phyloP scores from a whole-genome alignment of 805 yeast species.

The Myxozyma vanderwaltii region DNA sequence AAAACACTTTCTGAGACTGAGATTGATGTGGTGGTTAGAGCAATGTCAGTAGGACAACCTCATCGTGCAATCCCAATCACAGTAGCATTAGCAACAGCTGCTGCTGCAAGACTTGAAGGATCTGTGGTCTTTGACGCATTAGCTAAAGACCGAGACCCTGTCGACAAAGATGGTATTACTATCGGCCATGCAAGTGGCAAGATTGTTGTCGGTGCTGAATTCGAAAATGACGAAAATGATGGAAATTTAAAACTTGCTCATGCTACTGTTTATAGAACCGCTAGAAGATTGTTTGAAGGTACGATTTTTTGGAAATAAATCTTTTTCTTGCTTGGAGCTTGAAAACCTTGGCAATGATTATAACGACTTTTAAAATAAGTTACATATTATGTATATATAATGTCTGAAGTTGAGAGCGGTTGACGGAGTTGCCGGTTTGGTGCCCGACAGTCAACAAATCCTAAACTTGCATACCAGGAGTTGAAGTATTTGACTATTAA shows the following conservation, averaged over 20 bases:
- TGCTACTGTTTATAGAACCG: constrained; percentile 14
- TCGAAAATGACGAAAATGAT: not conserved
- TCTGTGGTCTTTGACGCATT: constrained; percentile 2
- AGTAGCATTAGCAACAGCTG: constrained; percentile 14
- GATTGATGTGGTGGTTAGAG: constrained; percentile 18
- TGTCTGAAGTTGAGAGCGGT: no score
- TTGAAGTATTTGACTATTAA: no score
- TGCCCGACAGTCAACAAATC: no score
- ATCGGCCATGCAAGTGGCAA: constrained; percentile 19
- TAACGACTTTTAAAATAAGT: no score
- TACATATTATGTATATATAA: no score
- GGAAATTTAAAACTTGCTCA: constrained; percentile 1
- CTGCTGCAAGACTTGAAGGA: constrained; percentile 10
- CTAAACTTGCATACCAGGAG: no score
- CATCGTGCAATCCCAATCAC: constrained; percentile 21
- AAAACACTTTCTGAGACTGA: not conserved
- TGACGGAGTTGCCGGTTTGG: no score
- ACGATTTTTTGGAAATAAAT: constrained; percentile 9
- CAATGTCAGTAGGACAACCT: constrained; percentile 22
- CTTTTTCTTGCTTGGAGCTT: no score
- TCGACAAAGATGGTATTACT: constrained; percentile 3
- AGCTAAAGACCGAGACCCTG: not conserved
- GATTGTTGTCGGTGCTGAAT: constrained; percentile 17
- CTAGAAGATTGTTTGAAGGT: constrained; percentile 15
- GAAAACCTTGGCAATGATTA: no score